Base-by-base conservation (phyloP, 768 basidiomycete species). In the Leccinum sublutescens region DNA sequence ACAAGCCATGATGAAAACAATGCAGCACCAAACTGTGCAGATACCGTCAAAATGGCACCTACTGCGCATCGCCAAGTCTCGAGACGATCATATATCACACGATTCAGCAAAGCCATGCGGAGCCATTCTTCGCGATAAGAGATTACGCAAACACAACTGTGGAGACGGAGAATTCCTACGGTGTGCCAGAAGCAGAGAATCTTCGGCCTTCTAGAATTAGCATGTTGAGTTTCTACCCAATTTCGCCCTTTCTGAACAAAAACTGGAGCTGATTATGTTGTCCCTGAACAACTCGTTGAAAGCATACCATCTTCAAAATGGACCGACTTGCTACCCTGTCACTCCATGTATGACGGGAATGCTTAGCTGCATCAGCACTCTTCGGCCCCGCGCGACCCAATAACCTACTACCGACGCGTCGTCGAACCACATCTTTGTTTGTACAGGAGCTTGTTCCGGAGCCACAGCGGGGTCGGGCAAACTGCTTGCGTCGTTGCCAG, bases 311-410 rank as follows among this genome's bases (percentile, higher is more conserved):
- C 33, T 38, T 58, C 27, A 52, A 15, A 11, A 23, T 14, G 4
- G 2, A 21, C 25, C 5, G 11, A 2, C 2, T 7, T n/a, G 31
- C 25, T 68, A 69, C 43, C 61, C 65, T 6, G 62, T 69, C 14
- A 83, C 67, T 0, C 85, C 87, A 68, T 78, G 77, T 31, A 68
- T 68, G 3, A 78, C 67, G 21, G 75, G 73, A 43, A 89, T 81
- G 10, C 76, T 79, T 34, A 89, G 68, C 59, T 67, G 76, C 4
- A 69, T 67, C 56, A 88, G 68, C n/a, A 83, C 81, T 50, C 63
- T 66, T 21, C 81, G 75, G 5, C 88, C 88, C 12, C 75, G 71
- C 38, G 62, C 63, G 1, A 79, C 82, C 88, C 88, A 89, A 62
- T 77, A 76, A 15, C 58, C 54, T 57, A 84, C 34, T 9, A 76